Conservation (phyloP, 805 yeast species). For the Candida awuae region DNA sequence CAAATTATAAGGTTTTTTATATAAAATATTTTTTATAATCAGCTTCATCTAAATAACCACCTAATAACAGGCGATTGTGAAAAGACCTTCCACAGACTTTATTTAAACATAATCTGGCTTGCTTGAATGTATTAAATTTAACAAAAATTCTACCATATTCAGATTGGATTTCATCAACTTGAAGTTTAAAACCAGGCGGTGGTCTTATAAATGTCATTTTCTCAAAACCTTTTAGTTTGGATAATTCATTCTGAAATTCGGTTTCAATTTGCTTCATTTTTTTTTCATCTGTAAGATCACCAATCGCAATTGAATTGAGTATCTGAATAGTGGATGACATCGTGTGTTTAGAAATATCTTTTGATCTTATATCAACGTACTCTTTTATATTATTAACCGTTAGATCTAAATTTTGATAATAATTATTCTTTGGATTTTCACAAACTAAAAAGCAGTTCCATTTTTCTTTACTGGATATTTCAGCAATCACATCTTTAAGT, state of each 20-base stretch:
- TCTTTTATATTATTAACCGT: constrained; percentile 18
- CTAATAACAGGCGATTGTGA: constrained; percentile 60
- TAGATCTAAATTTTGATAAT: constrained; percentile 18
- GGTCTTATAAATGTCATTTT: constrained; percentile 58
- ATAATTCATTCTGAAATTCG: constrained; percentile 4
- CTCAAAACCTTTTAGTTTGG: constrained; percentile 43
- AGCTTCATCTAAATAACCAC: constrained; percentile 50
- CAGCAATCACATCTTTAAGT: constrained; percentile 23
- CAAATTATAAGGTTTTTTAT: not conserved
- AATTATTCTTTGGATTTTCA: constrained; percentile 20
- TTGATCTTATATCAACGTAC: constrained; percentile 6
- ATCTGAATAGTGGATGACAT: constrained; percentile 49
- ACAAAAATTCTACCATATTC: constrained; percentile 70
- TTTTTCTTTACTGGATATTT: constrained; percentile 29
- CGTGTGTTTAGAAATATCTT: constrained; percentile 16
- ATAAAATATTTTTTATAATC: constrained; percentile 40
- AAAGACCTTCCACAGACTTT: constrained; percentile 59
- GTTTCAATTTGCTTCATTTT: not conserved
- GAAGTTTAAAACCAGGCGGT: constrained; percentile 28
- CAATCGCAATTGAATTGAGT: constrained; percentile 56
- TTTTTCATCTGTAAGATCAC: constrained; percentile 43
- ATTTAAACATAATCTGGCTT: constrained; percentile 46
- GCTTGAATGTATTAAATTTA: constrained; percentile 45
- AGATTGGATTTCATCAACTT: constrained; percentile 36
- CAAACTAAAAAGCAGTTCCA: constrained; percentile 35